phyloP scores from a whole-genome alignment of 257 asterid species.

The Coffea canephora region DNA sequence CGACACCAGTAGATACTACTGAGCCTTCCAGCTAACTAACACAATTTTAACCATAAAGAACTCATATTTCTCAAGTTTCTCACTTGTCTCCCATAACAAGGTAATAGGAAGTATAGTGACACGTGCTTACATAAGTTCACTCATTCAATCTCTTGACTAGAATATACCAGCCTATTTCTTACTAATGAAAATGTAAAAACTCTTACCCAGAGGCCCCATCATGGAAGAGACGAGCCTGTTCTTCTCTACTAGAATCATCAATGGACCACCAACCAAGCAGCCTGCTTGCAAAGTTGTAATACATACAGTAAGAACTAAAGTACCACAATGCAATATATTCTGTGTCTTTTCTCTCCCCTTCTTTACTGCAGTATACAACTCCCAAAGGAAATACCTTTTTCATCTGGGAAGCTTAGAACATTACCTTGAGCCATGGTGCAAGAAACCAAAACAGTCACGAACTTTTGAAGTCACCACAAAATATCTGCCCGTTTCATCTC shows the following conservation, averaged over 20 bases:
- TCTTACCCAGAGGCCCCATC: constrained; percentile 76
- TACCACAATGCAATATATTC: neutral
- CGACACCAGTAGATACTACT: neutral
- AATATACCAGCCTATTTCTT: neutral
- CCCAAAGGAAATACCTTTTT: neutral
- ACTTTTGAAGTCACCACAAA: constrained; percentile 63
- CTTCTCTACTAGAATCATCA: constrained; percentile 95
- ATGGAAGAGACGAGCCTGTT: constrained; percentile 75
- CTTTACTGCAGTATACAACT: neutral
- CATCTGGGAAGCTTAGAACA: constrained; percentile 6
- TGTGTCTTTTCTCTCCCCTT: neutral
- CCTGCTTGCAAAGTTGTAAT: constrained; percentile 40
- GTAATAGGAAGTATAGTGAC: neutral
- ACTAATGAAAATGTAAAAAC: constrained; percentile 1
- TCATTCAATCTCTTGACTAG: neutral
- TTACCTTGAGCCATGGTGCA: constrained; percentile 96
- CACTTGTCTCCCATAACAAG: neutral
- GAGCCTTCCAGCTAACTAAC: constrained; percentile 2
- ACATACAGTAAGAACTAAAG: constrained; percentile 6
- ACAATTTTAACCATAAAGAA: neutral
- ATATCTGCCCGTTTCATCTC: constrained; percentile 60
- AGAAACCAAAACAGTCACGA: constrained; percentile 69
- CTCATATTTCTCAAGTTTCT: neutral
- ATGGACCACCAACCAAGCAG: constrained; percentile 99
- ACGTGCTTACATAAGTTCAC: neutral